Conservation (phyloP, 1,284 basidiomycete species). For the Pterulicium gracile region DNA sequence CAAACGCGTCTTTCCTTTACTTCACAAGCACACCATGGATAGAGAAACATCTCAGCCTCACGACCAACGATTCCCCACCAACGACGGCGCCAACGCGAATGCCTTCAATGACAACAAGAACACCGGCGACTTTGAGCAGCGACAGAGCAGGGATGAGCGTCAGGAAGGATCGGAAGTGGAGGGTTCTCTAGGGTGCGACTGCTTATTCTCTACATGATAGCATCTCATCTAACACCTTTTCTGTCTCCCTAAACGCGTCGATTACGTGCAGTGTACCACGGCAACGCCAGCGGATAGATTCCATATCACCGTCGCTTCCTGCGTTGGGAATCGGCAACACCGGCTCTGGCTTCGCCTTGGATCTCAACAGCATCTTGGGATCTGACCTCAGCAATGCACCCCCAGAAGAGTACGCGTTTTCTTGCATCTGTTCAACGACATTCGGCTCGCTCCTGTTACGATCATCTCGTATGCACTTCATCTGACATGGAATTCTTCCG, state of each 20-base stretch:
- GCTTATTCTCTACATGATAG: too few relatives aligned
- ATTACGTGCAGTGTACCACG: neutral
- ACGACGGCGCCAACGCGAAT: neutral
- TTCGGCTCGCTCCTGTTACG: neutral
- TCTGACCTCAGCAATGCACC: too few relatives aligned
- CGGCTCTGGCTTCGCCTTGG: neutral
- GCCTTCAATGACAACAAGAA: neutral
- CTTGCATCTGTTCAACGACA: too few relatives aligned
- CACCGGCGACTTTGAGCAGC: neutral
- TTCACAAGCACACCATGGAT: too few relatives aligned
- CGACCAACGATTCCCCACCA: neutral
- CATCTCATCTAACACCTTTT: neutral
- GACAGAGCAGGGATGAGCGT: neutral
- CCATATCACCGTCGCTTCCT: neutral
- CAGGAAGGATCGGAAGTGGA: neutral
- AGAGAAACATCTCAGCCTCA: neutral
- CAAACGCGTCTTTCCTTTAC: too few relatives aligned
- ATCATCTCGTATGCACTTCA: neutral
- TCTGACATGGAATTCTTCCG: constrained; percentile 15
- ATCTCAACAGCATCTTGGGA: neutral
- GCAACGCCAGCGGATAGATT: neutral
- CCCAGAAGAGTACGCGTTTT: constrained; percentile 1
- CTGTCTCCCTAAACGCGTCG: neutral
- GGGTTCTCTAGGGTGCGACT: too few relatives aligned
- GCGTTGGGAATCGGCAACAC: neutral